Conservation (phyloP, 805 yeast species). For the Candida caryicola region DNA sequence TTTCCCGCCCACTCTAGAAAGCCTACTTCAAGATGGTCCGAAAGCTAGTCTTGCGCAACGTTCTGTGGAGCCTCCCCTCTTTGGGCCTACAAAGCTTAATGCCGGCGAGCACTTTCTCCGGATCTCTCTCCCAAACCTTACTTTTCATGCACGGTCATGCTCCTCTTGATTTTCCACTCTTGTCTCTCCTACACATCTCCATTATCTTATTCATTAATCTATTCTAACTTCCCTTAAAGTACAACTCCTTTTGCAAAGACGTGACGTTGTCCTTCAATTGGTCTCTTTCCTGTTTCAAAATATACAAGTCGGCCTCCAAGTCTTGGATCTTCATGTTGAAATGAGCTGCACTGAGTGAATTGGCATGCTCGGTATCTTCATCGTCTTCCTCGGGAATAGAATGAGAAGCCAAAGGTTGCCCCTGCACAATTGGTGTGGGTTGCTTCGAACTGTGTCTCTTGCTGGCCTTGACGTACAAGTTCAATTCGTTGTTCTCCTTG, state of each 20-base stretch:
- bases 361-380: constrained; percentile 23
- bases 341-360: constrained; percentile 40
- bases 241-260: constrained; percentile 56
- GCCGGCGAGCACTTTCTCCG: too few relatives aligned
- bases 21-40: too few relatives aligned
- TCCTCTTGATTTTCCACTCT: too few relatives aligned
- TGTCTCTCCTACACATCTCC: too few relatives aligned
- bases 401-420: constrained; percentile 11
- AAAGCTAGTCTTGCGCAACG: too few relatives aligned
- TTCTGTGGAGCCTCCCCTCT: too few relatives aligned
- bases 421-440: constrained; percentile 22
- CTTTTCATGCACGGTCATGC: too few relatives aligned
- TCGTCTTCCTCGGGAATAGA: constrained; percentile 14
- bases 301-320: constrained; percentile 77
- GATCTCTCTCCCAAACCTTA: too few relatives aligned
- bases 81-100: too few relatives aligned
- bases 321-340: constrained; percentile 76
- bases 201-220: neutral
- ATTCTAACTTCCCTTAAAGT: constrained; percentile 14
- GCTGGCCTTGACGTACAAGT: constrained; percentile 46
- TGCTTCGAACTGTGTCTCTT: constrained; percentile 31
- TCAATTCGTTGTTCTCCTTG: constrained; percentile 68
- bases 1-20: too few relatives aligned
- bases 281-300: constrained; percentile 80
- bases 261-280: constrained; percentile 63